Evolutionary conservation across 805 yeast genomes (phyloP).

Genomic region (Jamesozyma lodderae): DNA sequence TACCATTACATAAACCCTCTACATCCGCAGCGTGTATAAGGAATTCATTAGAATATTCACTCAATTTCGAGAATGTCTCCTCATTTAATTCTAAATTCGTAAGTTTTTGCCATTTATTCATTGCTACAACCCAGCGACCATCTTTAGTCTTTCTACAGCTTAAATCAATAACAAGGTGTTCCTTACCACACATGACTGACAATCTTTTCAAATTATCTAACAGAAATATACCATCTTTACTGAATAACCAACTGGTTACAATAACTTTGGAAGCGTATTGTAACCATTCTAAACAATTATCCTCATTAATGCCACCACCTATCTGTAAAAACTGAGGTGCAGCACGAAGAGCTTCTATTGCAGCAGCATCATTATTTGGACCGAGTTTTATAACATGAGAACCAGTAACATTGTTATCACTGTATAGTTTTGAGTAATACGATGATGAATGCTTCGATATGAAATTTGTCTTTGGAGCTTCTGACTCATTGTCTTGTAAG

Average conservation of each 20-base stretch:
- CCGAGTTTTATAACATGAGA: constrained; percentile 95
- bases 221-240: constrained; percentile 38
- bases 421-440: constrained; percentile 66
- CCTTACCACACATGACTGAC: constrained; percentile 49
- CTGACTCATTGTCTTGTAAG: constrained; percentile 45
- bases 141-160: constrained; percentile 54
- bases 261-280: constrained; percentile 78
- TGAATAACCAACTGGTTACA: constrained; percentile 82
- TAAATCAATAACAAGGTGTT: constrained; percentile 72
- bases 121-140: constrained; percentile 80
- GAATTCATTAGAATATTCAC: constrained; percentile 72
- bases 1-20: constrained; percentile 91
- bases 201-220: constrained; percentile 44
- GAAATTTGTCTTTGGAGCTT: constrained; percentile 57
- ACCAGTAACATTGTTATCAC: constrained; percentile 48
- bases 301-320: constrained; percentile 83
- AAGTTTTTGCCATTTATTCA: constrained; percentile 93
- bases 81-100: constrained; percentile 53
- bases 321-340: constrained; percentile 76
- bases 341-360: constrained; percentile 57
- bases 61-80: constrained; percentile 45
- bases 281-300: constrained; percentile 74
- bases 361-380: constrained; percentile 72
- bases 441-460: constrained; percentile 67
- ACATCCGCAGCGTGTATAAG: constrained; percentile 97